Evolutionary conservation across 768 basidiomycete species (phyloP).

Genomic region (Auriscalpium vulgare): DNA sequence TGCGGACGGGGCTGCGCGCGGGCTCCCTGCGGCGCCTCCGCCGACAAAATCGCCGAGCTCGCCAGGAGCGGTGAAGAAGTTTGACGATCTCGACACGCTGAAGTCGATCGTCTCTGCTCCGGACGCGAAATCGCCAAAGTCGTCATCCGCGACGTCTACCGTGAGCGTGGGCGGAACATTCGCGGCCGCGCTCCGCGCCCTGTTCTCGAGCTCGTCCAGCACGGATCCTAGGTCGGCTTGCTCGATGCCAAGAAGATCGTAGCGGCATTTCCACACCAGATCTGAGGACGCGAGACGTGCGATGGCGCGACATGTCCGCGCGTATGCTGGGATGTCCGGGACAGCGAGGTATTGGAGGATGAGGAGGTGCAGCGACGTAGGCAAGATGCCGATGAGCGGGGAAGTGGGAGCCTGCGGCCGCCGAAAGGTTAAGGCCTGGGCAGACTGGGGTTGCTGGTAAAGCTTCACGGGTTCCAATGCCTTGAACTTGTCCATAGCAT

Average conservation of each 20-base stretch:
- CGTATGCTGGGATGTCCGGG: conserved; percentile 73
- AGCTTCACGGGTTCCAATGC: conserved; percentile 60
- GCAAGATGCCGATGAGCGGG: conserved; percentile 66
- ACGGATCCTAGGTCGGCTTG: conserved; percentile 35
- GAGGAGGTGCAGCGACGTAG: conserved; percentile 66
- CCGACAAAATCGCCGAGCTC: conserved; percentile 45
- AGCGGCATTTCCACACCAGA: conserved; percentile 68
- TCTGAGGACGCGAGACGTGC: conserved; percentile 63
- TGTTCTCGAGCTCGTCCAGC: conserved; percentile 53
- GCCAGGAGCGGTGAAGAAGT: conserved; percentile 22
- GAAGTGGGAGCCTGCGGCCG: conserved; percentile 2
- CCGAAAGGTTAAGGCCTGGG: conserved; percentile 16
- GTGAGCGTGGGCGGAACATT: conserved; percentile 53
- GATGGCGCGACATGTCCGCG: conserved; percentile 56
- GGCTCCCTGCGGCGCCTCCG: conserved; percentile 22
- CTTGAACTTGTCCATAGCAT: conserved; percentile 79
- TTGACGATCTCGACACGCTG: not conserved
- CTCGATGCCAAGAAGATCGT: conserved; percentile 51
- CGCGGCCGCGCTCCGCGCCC: conserved; percentile 29
- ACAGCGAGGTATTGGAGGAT: conserved; percentile 70
- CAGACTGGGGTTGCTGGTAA: conserved; percentile 15
- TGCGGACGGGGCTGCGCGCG: conserved; percentile 27
- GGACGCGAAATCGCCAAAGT: conserved; percentile 83
- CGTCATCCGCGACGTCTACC: conserved; percentile 63
- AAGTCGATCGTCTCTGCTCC: conserved; percentile 9